phyloP scores from a whole-genome alignment of 768 basidiomycete genomes.

The Serendipita sp. region DNA sequence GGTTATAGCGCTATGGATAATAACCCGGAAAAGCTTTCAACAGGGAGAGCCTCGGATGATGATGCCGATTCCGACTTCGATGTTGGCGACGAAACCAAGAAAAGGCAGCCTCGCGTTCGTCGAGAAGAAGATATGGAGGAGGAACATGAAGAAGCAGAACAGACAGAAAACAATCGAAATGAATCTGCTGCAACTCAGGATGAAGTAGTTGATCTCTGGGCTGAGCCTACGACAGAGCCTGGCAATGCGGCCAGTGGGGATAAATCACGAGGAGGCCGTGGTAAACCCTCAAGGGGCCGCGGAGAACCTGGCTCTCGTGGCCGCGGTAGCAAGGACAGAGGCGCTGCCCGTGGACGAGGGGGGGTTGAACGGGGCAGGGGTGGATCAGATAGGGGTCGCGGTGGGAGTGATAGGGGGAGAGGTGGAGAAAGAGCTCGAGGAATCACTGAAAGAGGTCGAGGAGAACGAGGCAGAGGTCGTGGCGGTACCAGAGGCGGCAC shows the following conservation, averaged over 20 bases:
- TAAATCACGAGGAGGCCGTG: background rate
- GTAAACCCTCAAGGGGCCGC: background rate
- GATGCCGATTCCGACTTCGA: conserved; percentile 5
- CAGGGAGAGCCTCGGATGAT: background rate
- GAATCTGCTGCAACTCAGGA: background rate
- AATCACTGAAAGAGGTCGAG: background rate
- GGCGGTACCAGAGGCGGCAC: background rate
- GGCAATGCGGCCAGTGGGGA: background rate
- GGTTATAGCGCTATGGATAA: background rate
- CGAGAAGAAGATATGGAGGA: background rate
- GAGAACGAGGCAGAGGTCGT: conserved; percentile 1
- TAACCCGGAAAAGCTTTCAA: background rate
- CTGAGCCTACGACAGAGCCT: conserved; percentile 1
- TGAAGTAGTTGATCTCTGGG: background rate
- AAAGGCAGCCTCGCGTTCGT: background rate
- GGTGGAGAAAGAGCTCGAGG: conserved; percentile 4
- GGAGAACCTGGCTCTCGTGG: background rate
- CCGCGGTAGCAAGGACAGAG: background rate
- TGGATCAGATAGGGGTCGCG: background rate
- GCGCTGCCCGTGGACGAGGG: background rate
- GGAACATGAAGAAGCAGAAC: background rate
- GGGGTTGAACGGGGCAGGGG: background rate
- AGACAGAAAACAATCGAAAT: background rate
- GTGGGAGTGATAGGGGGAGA: conserved; percentile 1
- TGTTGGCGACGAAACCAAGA: background rate